Evolutionary conservation across 441 rosid species (phyloP).

Genomic region (Gossypium lobatum): DNA sequence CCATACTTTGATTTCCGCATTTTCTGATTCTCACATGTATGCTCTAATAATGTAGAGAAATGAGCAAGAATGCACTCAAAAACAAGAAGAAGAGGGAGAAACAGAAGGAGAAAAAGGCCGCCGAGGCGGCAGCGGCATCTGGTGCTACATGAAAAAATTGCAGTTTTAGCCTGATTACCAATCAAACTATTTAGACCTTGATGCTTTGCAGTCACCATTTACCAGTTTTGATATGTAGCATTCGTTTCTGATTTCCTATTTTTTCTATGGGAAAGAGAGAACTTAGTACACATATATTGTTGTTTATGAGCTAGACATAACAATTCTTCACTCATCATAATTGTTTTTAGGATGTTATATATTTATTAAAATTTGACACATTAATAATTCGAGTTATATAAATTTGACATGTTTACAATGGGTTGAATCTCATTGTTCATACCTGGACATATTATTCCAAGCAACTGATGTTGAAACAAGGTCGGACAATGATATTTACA

Average conservation of each 20-base stretch:
- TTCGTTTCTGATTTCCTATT: not conserved
- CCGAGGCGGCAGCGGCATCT: conserved; percentile 31
- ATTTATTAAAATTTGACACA: not conserved
- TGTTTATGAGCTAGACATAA: not conserved
- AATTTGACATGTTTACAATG: not conserved
- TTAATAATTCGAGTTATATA: not conserved
- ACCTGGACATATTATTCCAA: not conserved
- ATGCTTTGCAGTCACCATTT: not conserved
- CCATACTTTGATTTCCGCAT: not conserved
- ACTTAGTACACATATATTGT: not conserved
- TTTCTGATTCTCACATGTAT: not conserved
- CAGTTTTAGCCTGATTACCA: not conserved
- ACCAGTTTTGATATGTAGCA: not conserved
- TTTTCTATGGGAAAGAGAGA: not conserved
- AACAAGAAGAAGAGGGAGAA: conserved; percentile 95
- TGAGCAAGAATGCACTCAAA: conserved; percentile 81
- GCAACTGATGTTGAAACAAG: not conserved
- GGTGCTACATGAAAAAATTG: conserved; percentile 13
- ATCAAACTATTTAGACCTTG: not conserved
- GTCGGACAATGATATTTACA: not conserved
- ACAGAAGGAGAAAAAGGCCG: conserved; percentile 67
- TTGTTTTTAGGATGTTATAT: not conserved
- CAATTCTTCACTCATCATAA: not conserved
- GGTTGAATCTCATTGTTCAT: not conserved
- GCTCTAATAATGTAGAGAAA: conserved; percentile 35